These are phyloP conservation scores for Eutypella sp. DNA, from an alignment of 2,329 filamentous ascomycete genomes.

Conservation along the genomic window DNA sequence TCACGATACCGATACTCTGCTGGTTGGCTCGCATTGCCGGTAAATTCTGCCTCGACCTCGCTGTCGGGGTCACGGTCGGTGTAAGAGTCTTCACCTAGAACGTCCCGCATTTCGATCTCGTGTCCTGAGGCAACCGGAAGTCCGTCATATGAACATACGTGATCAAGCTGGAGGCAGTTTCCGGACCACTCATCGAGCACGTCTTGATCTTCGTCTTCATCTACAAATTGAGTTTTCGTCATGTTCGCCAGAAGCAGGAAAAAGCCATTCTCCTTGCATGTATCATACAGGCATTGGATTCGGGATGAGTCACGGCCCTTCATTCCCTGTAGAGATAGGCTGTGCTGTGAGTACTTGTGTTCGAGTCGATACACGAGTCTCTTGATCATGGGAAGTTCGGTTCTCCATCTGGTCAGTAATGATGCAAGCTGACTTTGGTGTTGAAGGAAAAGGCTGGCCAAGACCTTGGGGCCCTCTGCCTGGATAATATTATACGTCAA, in stretches of 20 bases:
- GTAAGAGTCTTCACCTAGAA: conserved; percentile 8
- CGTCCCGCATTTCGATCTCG: conserved; percentile 3
- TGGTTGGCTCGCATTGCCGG: conserved; percentile 12
- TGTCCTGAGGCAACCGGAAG: neutral
- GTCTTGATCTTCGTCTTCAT: conserved; percentile 1
- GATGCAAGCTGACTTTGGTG: conserved; percentile 7
- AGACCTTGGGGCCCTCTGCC: conserved; percentile 3
- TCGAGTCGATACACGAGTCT: conserved; percentile 15
- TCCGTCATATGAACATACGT: conserved; percentile 7
- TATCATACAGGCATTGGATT: conserved; percentile 10
- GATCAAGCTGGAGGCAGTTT: conserved; percentile 1
- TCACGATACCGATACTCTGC: conserved; percentile 12
- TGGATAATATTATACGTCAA: conserved; percentile 45
- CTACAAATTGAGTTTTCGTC: conserved; percentile 5
- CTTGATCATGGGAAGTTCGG: neutral
- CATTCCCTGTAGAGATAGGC: conserved; percentile 15
- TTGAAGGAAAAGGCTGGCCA: conserved; percentile 8
- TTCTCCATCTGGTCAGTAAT: conserved; percentile 10
- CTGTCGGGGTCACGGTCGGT: conserved; percentile 9
- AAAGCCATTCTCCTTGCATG: conserved; percentile 9
- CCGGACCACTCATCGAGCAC: conserved; percentile 2
- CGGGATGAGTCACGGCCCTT: conserved; percentile 18
- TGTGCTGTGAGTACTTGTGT: conserved; percentile 18
- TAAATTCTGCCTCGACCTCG: conserved; percentile 10
- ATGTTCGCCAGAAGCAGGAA: conserved; percentile 15